Conservation (phyloP, 352 stramenopile genomes). For the Blastocystis sp. region DNA sequence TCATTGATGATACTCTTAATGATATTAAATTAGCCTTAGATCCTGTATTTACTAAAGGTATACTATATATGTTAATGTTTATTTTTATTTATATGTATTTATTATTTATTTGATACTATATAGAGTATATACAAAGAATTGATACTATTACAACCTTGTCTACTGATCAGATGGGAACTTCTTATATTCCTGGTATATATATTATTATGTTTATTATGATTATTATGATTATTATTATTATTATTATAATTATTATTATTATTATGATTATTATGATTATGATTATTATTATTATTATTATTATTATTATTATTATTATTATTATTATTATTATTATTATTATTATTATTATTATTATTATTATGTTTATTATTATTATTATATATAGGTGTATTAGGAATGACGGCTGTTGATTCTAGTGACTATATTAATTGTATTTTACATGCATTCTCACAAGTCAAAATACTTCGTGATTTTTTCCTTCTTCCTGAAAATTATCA, state of each 20-base stretch:
- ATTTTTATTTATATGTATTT: no score
- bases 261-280: no score
- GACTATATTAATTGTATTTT: constrained; percentile 92
- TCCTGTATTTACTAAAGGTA: constrained; percentile 59
- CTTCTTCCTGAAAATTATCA: constrained; percentile 52
- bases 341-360: no score
- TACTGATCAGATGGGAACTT: constrained; percentile 76
- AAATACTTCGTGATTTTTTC: constrained; percentile 82
- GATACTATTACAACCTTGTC: constrained; percentile 69
- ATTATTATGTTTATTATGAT: no score
- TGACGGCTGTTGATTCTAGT: constrained; percentile 89
- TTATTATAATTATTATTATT: no score
- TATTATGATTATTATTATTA: no score
- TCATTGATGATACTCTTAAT: constrained; percentile 74
- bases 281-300: no score
- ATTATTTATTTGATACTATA: background rate
- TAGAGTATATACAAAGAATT: constrained; percentile 56
- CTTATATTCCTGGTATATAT: constrained; percentile 88
- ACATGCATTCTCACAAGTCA: constrained; percentile 78
- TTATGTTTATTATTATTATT: no score
- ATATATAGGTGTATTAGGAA: constrained; percentile 77
- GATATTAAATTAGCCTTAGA: constrained; percentile 77
- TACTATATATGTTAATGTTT: no score
- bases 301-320: no score
- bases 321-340: no score